Evolutionary conservation across 2,329 filamentous ascomycete species (phyloP).

Genomic region (Fusarium avenaceum): DNA sequence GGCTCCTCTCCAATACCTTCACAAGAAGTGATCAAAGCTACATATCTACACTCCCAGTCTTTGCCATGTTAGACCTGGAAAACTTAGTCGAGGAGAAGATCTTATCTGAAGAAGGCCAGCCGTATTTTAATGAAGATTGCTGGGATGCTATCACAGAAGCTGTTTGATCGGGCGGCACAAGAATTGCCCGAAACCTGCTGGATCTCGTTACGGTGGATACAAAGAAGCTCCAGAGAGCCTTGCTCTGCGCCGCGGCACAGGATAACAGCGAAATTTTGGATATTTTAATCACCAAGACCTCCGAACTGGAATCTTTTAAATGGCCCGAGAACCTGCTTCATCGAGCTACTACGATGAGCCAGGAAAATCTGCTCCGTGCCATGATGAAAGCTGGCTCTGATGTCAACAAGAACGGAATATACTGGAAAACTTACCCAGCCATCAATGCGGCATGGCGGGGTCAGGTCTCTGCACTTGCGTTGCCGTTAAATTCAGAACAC

Average conservation of each 20-base stretch:
- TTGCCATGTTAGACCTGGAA: neutral
- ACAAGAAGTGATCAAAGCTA: neutral
- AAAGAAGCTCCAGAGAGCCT: neutral
- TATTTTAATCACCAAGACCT: neutral
- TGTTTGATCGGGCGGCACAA: neutral
- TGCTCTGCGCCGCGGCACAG: neutral
- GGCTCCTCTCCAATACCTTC: slow-evolving; percentile 1
- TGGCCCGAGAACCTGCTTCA: neutral
- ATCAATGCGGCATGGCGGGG: neutral
- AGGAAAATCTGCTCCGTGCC: neutral
- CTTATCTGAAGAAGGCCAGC: neutral
- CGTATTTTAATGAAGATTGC: neutral
- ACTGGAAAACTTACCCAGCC: neutral
- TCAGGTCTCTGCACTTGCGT: neutral
- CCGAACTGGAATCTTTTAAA: accelerated
- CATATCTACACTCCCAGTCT: neutral
- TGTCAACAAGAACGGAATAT: neutral
- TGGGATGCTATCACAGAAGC: slow-evolving; percentile 1
- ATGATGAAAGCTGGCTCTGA: neutral
- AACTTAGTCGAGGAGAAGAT: neutral
- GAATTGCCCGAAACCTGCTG: neutral
- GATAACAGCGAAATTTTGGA: neutral
- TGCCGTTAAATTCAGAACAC: neutral
- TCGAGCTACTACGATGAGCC: neutral
- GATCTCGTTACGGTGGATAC: neutral